Evolutionary conservation across 1,139 yeast species (phyloP), one percentile per base, ranked within the genome.

Genomic region (Cylindricascospora bacillispora): DNA sequence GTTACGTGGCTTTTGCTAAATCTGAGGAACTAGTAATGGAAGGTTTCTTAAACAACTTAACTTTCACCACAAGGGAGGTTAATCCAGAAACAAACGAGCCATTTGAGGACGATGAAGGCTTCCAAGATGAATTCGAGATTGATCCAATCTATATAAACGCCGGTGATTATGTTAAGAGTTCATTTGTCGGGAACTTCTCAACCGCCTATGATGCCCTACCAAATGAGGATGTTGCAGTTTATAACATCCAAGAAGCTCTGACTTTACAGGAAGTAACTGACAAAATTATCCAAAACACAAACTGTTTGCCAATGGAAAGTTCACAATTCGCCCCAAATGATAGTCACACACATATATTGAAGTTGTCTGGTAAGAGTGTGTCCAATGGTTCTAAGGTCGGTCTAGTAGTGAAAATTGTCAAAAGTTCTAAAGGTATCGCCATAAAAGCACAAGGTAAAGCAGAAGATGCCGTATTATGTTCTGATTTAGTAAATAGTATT

Each of bases 41-140:
- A 26, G 64, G 72, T 1, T 71, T 89, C 47, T 67, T 73, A 31
- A 81, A 80, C 54, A 70, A 73, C 11, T 64, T 89, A 38, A 69
- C 76, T 25, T 89, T 79, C 60, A 72, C 77, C 15, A 71, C 83
- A 34, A 79, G 78, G 56, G 97, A 86, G 53, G 64, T 81, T 40
- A 79, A 83, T 43, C 78, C 85, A 30, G 67, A 71, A 6, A 78
- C 85, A 15, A 77, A 78, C 21, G 73, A 64, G 40, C 75, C 82
- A 34, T 60, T 66, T 30, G 79, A 70, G 36, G 69, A 64, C 33
- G 94, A 82, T 34, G 93, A 80, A 46, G 95, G 95, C 3, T 83
- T 78, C 69, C 78, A 81, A 36, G 98, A 89, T 55, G 95, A 85
- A 57, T 89, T 86, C 58, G 92, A 79, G 52, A 70, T 89, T 41